Percentiles rank a stretch among this genome's conserved stretches.
Evolutionary conservation across 2,329 filamentous ascomycete genomes (phyloP).

Genomic region (Fusarium camptoceras): DNA sequence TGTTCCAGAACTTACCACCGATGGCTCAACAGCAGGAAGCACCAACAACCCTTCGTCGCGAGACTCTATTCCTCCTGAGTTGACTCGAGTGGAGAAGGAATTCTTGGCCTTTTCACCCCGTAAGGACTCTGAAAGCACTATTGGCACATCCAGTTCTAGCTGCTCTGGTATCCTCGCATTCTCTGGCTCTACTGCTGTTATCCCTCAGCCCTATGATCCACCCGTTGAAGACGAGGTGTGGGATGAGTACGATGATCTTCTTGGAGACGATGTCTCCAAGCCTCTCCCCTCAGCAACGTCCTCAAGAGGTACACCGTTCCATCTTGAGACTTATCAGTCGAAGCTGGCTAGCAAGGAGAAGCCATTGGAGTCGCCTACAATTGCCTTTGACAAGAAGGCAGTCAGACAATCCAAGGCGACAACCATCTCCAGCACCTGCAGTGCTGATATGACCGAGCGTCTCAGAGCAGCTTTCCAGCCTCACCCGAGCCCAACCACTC

Average conservation of each 20-base stretch:
- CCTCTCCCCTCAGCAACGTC: constrained; percentile 65
- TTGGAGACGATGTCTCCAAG: constrained; percentile 70
- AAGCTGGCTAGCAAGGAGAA: constrained; percentile 53
- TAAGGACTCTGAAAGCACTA: constrained; percentile 75
- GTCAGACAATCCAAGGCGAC: constrained; percentile 52
- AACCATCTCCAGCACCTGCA: constrained; percentile 64
- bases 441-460: constrained; percentile 65
- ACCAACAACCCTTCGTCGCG: constrained; percentile 49
- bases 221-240: constrained; percentile 88
- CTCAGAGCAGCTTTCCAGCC: constrained; percentile 62
- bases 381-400: constrained; percentile 50
- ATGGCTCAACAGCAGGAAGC: constrained; percentile 52
- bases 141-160: constrained; percentile 64
- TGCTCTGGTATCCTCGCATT: constrained; percentile 73
- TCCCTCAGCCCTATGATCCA: constrained; percentile 71
- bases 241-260: constrained; percentile 92
- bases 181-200: constrained; percentile 72
- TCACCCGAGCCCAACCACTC: constrained; percentile 56
- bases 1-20: constrained; percentile 52
- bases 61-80: constrained; percentile 47
- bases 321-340: constrained; percentile 63
- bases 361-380: constrained; percentile 62
- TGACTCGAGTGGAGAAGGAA: constrained; percentile 60
- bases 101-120: constrained; percentile 80
- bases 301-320: constrained; percentile 67